Evolutionary conservation across 148 eudicot genomes (phyloP).

Genomic region (Rhododendron williamsianum): DNA sequence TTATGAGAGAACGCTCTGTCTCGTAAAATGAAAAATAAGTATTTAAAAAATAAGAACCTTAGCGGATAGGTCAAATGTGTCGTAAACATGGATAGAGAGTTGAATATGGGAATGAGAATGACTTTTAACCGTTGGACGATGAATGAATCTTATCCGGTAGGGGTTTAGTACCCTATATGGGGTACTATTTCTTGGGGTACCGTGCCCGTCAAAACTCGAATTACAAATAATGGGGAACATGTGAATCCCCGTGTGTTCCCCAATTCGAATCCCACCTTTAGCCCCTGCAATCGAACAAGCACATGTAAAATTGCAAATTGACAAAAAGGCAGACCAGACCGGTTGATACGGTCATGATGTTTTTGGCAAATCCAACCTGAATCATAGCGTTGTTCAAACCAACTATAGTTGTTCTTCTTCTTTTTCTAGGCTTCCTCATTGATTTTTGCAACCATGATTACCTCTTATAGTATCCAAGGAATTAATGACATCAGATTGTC

Average conservation of each 20-base stretch:
- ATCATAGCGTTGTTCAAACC: neutral
- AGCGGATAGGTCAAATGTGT: too few relatives aligned
- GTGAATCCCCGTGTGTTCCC: neutral
- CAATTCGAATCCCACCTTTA: neutral
- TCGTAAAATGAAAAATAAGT: too few relatives aligned
- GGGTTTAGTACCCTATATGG: too few relatives aligned
- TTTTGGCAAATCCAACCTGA: neutral
- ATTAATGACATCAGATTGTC: neutral
- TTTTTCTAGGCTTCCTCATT: neutral
- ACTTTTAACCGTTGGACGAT: too few relatives aligned
- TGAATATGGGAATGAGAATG: too few relatives aligned
- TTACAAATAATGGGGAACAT: neutral
- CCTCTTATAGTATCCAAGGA: neutral
- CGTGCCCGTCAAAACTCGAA: neutral
- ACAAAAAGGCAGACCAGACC: neutral
- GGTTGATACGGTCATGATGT: neutral
- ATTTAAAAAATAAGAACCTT: too few relatives aligned
- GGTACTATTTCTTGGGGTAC: too few relatives aligned
- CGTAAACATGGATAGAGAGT: too few relatives aligned
- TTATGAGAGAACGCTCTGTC: too few relatives aligned
- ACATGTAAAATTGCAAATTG: neutral
- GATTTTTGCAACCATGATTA: slow-evolving; percentile 9
- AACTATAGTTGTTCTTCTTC: neutral
- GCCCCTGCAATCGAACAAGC: neutral
- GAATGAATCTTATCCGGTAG: too few relatives aligned